Evolutionary conservation across 257 asterid genomes (phyloP).

Genomic region (Avicennia marina): DNA sequence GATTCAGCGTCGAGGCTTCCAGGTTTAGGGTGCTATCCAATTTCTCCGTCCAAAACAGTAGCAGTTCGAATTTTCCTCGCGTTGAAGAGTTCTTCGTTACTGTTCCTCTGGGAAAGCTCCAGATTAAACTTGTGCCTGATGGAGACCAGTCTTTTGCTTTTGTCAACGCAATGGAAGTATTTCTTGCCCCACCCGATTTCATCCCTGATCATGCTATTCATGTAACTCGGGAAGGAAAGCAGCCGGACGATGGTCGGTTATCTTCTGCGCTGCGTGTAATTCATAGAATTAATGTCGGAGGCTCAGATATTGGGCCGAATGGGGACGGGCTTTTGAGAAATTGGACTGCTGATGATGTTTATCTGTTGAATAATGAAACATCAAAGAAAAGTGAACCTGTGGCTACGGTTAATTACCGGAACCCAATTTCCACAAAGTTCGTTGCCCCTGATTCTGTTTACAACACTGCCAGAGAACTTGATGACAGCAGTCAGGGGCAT

Average conservation of each 20-base stretch:
- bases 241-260: not conserved
- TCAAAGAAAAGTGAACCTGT: not conserved
- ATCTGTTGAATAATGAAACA: not conserved
- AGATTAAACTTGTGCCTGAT: conserved; percentile 33
- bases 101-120: conserved; percentile 19
- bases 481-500: fast-evolving
- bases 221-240: conserved; percentile 15
- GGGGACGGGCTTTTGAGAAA: conserved; percentile 38
- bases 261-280: conserved; percentile 22
- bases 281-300: conserved; percentile 64
- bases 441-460: conserved; percentile 54
- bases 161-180: conserved; percentile 53
- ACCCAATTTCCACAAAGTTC: not conserved
- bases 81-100: conserved; percentile 40
- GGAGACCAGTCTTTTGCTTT: conserved; percentile 32
- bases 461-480: conserved; percentile 36
- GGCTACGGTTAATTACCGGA: not conserved
- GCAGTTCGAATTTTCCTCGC: conserved; percentile 8
- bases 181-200: conserved; percentile 34
- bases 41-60: conserved; percentile 12
- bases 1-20: conserved; percentile 35
- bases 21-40: conserved; percentile 33
- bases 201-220: not conserved
- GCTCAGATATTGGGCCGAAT: conserved; percentile 11
- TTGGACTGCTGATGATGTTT: conserved; percentile 55